Base-by-base conservation (phyloP, 148 eudicot species). In the Amaranthus hypochondriacus region DNA sequence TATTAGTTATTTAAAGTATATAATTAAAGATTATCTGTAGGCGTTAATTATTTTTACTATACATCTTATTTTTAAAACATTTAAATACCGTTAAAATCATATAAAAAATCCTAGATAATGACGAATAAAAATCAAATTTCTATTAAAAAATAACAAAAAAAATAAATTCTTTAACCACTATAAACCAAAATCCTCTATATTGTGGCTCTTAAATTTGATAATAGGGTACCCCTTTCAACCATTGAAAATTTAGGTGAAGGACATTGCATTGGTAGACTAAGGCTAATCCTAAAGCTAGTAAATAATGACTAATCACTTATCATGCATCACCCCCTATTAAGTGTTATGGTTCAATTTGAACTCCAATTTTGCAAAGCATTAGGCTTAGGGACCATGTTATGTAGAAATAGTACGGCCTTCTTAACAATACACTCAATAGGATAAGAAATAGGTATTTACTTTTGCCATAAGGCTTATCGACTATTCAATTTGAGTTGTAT, bases 201-300 rank as follows among this genome's bases (percentile, higher is more conserved):
- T 73, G 18, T 56, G 62, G 62, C 76, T 62, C 15, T 9, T 9
- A 78, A 46, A 7, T 52, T 78, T 78, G 81, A 78, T 73, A 18
- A 18, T 28, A 60, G 13, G 46, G 44, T 4, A 60, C 63, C 55
- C 46, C 42, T 21, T 47, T 10, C 5, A 46, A 56, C 21, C 64
- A n/a, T 47, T 73, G 13, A 61, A 14, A 28, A 28, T 50, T 7
- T 51, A 21, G 46, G 43, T 43, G 18, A 42, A 75, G 73, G 78
- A 48, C 78, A 75, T 13, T 68, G 48, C 39, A 28, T 28, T 28
- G 39, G 57, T 75, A 67, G 66, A 18, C 56, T 39, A 39, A 42
- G 55, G 66, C 50, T 68, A 68, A 58, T 14, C 60, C 59, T 69
- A 69, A 55, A 52, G 48, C 48, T 55, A 39, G 62, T 9, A 43